Conservation (phyloP, 2,329 filamentous ascomycete genomes). For the Elsinoe batatas region DNA sequence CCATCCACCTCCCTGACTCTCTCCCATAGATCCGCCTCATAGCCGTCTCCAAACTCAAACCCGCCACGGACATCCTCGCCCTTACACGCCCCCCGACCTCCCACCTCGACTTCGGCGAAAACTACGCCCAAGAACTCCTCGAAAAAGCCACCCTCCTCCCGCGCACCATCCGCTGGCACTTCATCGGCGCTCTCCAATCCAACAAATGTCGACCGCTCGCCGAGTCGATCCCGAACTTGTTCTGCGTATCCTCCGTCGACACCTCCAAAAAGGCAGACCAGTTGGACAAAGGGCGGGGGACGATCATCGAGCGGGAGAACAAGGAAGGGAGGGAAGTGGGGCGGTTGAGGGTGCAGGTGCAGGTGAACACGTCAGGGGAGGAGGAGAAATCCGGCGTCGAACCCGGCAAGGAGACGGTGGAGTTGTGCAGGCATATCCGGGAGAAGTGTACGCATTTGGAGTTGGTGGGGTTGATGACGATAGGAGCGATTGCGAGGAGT, state of each 20-base stretch:
- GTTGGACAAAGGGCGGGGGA: conserved; percentile 65
- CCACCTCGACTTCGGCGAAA: conserved; percentile 85
- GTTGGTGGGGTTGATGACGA: conserved; percentile 87
- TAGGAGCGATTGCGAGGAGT: conserved; percentile 84
- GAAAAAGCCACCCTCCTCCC: conserved; percentile 80
- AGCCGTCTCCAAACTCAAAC: conserved; percentile 93
- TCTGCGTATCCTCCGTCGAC: conserved; percentile 86
- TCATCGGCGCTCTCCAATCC: conserved; percentile 88
- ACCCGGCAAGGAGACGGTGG: conserved; percentile 51
- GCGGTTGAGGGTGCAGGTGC: conserved; percentile 66
- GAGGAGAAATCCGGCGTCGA: conserved; percentile 71
- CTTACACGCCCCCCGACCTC: conserved; percentile 51
- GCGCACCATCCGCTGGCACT: conserved; percentile 75
- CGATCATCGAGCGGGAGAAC: conserved; percentile 36
- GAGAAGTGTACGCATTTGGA: conserved; percentile 62
- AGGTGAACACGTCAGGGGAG: conserved; percentile 92
- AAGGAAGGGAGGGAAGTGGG: conserved; percentile 17
- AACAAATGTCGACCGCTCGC: conserved; percentile 87
- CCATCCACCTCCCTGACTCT: neutral
- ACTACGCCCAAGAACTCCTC: conserved; percentile 72
- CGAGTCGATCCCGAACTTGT: conserved; percentile 74
- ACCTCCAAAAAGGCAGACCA: conserved; percentile 75
- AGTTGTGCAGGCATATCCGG: conserved; percentile 60
- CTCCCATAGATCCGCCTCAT: conserved; percentile 63
- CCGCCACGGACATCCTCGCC: conserved; percentile 78